phyloP scores from a whole-genome alignment of 139 green algal species.

The Haematococcus sp. region DNA sequence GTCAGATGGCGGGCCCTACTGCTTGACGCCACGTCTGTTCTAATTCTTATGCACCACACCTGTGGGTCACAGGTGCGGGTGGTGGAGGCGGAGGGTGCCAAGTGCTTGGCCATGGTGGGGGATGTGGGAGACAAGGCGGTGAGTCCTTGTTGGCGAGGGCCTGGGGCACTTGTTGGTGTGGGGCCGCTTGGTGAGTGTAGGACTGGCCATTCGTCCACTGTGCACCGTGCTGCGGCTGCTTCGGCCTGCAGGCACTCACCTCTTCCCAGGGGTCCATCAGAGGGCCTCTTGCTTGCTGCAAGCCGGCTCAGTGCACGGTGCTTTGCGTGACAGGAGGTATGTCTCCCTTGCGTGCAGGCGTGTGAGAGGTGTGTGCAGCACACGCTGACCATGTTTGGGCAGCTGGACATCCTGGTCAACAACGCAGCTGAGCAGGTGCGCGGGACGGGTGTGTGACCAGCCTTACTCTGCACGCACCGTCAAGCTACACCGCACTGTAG shows the following conservation, averaged over 20 bases:
- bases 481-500: no score
- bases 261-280: no score
- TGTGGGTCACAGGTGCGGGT: conserved; percentile 14
- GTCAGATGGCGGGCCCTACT: no score
- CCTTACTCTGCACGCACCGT: no score
- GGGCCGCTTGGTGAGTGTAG: background rate
- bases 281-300: no score
- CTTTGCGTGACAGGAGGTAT: background rate
- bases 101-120: conserved; percentile 24
- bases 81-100: conserved; percentile 39
- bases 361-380: conserved; percentile 18
- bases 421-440: conserved; percentile 31
- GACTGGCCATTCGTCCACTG: no score
- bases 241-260: no score
- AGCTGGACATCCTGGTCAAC: conserved; percentile 54
- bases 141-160: background rate
- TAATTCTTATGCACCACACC: background rate
- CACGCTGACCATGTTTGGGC: conserved; percentile 24
- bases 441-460: no score
- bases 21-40: no score
- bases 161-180: background rate
- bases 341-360: background rate
- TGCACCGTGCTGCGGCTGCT: no score
- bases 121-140: conserved; percentile 26
- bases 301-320: background rate